Conservation (phyloP, 495 filamentous ascomycete genomes). For the Penicillium lagena region DNA sequence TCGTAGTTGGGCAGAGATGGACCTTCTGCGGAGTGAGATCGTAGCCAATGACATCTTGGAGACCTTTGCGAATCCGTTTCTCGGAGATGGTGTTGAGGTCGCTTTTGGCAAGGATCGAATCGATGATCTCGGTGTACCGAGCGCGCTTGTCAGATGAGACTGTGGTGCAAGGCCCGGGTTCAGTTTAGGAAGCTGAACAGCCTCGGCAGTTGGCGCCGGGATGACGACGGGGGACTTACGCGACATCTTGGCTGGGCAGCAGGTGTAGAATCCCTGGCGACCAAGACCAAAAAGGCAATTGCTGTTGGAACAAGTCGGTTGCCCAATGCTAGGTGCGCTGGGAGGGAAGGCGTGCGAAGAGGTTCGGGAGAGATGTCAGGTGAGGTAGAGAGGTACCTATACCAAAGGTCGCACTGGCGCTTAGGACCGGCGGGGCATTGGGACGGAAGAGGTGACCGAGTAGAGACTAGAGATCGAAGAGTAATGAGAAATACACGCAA, state of each 20-base stretch:
- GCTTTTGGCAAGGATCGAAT: conserved; percentile 74
- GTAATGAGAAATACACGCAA: conserved; percentile 4
- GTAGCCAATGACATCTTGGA: conserved; percentile 68
- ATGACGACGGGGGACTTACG: conserved; percentile 27
- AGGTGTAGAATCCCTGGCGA: no score
- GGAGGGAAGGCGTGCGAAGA: not conserved
- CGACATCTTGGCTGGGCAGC: conserved; percentile 25
- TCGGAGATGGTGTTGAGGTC: conserved; percentile 88
- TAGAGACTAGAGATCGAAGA: conserved; percentile 2
- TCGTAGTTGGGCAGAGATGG: conserved; percentile 8
- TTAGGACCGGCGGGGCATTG: conserved; percentile 37
- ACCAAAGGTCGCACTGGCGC: conserved; percentile 36
- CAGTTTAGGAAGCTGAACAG: not conserved
- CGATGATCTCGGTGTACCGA: conserved; percentile 79
- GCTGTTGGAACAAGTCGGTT: no score
- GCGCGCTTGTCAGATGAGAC: conserved; percentile 61
- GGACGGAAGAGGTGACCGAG: conserved; percentile 4
- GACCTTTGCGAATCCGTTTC: conserved; percentile 82
- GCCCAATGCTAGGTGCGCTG: not conserved
- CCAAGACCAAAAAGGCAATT: no score
- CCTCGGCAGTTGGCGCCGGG: conserved; percentile 12
- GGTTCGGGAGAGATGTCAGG: conserved; percentile 12
- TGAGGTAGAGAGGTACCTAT: conserved; percentile 2
- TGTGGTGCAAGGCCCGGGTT: conserved; percentile 25
- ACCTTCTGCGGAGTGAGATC: conserved; percentile 88